Conservation (phyloP, 2,329 filamentous ascomycete species). For the Fusarium dimerum region DNA sequence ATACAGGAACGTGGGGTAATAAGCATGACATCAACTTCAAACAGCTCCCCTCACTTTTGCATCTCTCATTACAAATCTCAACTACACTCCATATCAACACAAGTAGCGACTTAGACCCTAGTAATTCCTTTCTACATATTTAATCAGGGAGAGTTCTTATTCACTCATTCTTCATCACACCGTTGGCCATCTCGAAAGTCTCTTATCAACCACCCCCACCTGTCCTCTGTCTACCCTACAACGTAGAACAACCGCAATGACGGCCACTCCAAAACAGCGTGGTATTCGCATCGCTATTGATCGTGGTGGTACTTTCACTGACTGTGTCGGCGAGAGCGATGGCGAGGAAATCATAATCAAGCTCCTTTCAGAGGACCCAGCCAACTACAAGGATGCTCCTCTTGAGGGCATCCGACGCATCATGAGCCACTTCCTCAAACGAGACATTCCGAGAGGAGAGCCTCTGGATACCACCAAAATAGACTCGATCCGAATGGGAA, state of each 20-base stretch:
- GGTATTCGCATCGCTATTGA: slow-evolving; percentile 76
- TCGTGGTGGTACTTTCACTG: slow-evolving; percentile 88
- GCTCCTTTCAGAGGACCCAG: slow-evolving; percentile 84
- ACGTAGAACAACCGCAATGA: slow-evolving; percentile 33
- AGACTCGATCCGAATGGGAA: slow-evolving; percentile 93
- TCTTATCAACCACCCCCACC: background rate
- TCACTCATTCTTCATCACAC: background rate
- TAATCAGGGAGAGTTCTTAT: background rate
- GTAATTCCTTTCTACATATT: no score
- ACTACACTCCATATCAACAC: no score
- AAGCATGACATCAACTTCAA: slow-evolving; percentile 10
- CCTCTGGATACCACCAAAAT: slow-evolving; percentile 80
- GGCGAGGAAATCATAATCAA: slow-evolving; percentile 83
- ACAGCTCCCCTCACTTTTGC: background rate
- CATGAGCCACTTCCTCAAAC: slow-evolving; percentile 72
- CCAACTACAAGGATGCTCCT: slow-evolving; percentile 88
- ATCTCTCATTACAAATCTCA: background rate
- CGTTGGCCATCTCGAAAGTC: slow-evolving; percentile 8
- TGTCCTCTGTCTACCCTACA: background rate
- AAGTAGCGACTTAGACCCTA: no score
- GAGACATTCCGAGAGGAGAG: slow-evolving; percentile 77
- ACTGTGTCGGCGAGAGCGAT: slow-evolving; percentile 83
- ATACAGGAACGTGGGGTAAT: slow-evolving; percentile 10
- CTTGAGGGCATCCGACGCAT: slow-evolving; percentile 88
- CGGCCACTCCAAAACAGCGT: slow-evolving; percentile 41